These are phyloP conservation scores for Debaryomyces maramus DNA, from an alignment of 805 yeast species.

Conservation along the genomic window DNA sequence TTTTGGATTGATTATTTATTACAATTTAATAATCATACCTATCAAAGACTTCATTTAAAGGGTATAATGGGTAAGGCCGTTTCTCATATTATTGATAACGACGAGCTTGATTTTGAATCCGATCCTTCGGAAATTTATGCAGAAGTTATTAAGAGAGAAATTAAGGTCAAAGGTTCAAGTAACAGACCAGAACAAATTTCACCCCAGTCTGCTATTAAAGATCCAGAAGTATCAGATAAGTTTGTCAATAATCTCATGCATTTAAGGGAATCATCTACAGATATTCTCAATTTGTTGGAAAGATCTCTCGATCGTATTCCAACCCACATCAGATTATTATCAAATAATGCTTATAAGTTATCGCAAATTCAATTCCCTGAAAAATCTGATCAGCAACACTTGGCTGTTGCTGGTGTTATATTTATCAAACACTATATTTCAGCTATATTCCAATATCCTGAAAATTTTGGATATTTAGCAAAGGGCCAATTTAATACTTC, in stretches of 20 bases:
- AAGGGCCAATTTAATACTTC: conserved; percentile 27
- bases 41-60: conserved; percentile 48
- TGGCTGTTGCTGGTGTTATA: conserved; percentile 68
- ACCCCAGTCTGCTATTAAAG: conserved; percentile 75
- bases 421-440: conserved; percentile 54
- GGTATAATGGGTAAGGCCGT: conserved; percentile 40
- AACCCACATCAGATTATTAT: conserved; percentile 34
- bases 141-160: conserved; percentile 37
- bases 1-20: conserved; percentile 48
- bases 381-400: conserved; percentile 56
- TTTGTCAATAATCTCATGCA: conserved; percentile 75
- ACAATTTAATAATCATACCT: conserved; percentile 47
- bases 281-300: conserved; percentile 55
- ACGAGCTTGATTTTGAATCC: conserved; percentile 68
- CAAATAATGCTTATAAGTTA: conserved; percentile 33
- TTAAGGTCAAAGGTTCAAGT: conserved; percentile 35
- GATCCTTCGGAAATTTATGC: conserved; percentile 67
- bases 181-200: conserved; percentile 38
- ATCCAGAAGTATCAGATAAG: conserved; percentile 64
- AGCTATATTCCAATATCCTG: conserved; percentile 50
- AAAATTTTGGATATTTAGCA: conserved; percentile 52
- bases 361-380: conserved; percentile 55
- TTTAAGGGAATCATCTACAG: conserved; percentile 69
- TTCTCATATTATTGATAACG: conserved; percentile 41
- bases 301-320: conserved; percentile 39